A percentile compares a stretch with the other conserved stretches of the same genome.
Conservation (phyloP, 768 basidiomycete genomes). For the Nidularia pulvinata region DNA sequence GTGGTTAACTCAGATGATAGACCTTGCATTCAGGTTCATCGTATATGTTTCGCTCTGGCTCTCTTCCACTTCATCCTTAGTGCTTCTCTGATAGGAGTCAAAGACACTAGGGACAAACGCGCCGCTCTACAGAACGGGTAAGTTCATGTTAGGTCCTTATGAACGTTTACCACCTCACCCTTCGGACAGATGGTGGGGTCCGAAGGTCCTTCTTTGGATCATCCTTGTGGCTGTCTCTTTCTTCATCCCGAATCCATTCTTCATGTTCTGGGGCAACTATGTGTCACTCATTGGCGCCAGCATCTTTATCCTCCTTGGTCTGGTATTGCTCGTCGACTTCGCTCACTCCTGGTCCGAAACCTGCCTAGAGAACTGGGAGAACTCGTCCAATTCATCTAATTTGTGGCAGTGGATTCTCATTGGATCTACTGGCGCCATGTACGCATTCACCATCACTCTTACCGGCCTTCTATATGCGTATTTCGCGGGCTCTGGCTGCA, state of each 20-base stretch:
- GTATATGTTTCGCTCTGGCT: constrained; percentile 93
- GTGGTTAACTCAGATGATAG: neutral
- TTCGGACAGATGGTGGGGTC: constrained; percentile 91
- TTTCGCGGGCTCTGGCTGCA: constrained; percentile 87
- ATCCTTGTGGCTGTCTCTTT: constrained; percentile 81
- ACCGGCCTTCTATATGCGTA: constrained; percentile 91
- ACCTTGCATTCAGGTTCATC: constrained; percentile 65
- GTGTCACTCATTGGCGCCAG: constrained; percentile 90
- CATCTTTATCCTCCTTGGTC: constrained; percentile 94
- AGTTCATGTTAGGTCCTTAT: constrained; percentile 9
- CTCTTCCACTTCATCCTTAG: constrained; percentile 88
- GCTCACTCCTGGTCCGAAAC: constrained; percentile 99
- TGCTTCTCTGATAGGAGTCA: constrained; percentile 78
- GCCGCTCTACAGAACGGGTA: constrained; percentile 98
- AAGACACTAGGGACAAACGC: constrained; percentile 89
- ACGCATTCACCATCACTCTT: constrained; percentile 79
- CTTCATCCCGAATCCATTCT: constrained; percentile 96
- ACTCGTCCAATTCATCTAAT: constrained; percentile 76
- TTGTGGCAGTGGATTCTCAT: constrained; percentile 98
- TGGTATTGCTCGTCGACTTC: constrained; percentile 97
- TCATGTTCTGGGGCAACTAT: constrained; percentile 98
- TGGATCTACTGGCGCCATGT: constrained; percentile 89
- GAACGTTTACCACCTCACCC: constrained; percentile 1
- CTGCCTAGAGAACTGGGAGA: constrained; percentile 96
- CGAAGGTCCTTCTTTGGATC: constrained; percentile 90